Base-by-base conservation (phyloP, 805 yeast genomes). In the Teunomyces stri region DNA sequence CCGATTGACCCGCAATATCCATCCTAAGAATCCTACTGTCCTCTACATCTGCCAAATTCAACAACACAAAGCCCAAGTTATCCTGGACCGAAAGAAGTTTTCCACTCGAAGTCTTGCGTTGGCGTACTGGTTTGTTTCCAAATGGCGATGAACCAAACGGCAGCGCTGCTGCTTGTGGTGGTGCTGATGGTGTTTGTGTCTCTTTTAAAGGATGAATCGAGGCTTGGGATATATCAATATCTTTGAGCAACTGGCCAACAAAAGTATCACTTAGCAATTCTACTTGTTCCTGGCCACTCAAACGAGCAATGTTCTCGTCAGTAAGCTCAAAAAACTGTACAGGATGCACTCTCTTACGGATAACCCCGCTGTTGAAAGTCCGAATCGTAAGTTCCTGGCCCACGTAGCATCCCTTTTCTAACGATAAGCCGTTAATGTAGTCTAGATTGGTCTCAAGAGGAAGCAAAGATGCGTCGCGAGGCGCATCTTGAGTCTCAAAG, bases 311-410 rank as follows among this genome's bases (percentile, higher is more conserved):
- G 12, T 37, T 36, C 12, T 42, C 54, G 3, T 51, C 51, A 6
- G 36, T 43, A 0, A 63, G 44, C 6, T 51, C 58, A 34, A 62
- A 68, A 40, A 72, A 69, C 45, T 63, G 68, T 4, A 67, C 81
- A 0, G 98, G 97, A 41, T 88, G 80, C 2, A 89, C 70, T 46
- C 98, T 72, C 58, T 91, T 90, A 27, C 96, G 75, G n/a, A 91
- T 79, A 1, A 84, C 79, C 3, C 97, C 96, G 28, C 85, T 82
- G 50, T 87, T 88, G 59, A 78, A 84, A 0, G 97, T 85, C 57
- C 99, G 78, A 13, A 91, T 89, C 0, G 97, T 91, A 44, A 94
- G 72, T 62, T 94, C 99, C 66, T 94, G 99, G 1, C 99, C 99
- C 12, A 89, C 84, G 58, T 94, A 94, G 62, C 99, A 94, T 1